These are phyloP conservation scores for Trichosanthes cucumerina DNA, from an alignment of 306 rosid genomes.

Conservation along the genomic window DNA sequence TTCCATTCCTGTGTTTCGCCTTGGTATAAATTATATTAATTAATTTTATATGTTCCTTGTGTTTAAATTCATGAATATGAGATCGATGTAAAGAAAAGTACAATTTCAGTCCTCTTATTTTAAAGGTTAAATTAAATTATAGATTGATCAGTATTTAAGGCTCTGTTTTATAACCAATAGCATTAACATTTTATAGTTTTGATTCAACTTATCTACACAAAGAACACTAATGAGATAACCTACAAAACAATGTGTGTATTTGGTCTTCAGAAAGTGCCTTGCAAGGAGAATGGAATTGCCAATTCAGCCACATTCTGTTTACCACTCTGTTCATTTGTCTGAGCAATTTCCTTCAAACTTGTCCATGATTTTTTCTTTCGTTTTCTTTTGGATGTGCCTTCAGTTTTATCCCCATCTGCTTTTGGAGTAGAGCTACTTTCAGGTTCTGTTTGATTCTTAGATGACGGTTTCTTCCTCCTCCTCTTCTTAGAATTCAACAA, in stretches of 20 bases:
- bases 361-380: conserved; percentile 54
- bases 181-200: neutral
- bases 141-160: too few relatives aligned
- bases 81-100: neutral
- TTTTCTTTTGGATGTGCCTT: conserved; percentile 31
- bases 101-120: too few relatives aligned
- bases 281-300: neutral
- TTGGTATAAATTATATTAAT: too few relatives aligned
- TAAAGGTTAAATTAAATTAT: too few relatives aligned
- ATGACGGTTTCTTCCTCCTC: conserved; percentile 20
- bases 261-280: neutral
- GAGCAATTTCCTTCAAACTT: conserved; percentile 63
- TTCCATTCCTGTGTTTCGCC: neutral
- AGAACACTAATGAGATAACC: neutral
- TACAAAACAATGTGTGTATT: neutral
- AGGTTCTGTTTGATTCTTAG: conserved; percentile 28
- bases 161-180: too few relatives aligned
- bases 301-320: conserved; percentile 10
- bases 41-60: neutral
- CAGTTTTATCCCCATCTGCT: conserved; percentile 23
- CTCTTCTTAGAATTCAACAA: conserved; percentile 10
- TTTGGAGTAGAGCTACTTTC: conserved; percentile 13
- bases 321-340: conserved; percentile 19
- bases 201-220: neutral
- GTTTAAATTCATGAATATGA: neutral